Evolutionary conservation across 2,329 filamentous ascomycete genomes (phyloP).

Genomic region (Ophiostoma angusticollis): DNA sequence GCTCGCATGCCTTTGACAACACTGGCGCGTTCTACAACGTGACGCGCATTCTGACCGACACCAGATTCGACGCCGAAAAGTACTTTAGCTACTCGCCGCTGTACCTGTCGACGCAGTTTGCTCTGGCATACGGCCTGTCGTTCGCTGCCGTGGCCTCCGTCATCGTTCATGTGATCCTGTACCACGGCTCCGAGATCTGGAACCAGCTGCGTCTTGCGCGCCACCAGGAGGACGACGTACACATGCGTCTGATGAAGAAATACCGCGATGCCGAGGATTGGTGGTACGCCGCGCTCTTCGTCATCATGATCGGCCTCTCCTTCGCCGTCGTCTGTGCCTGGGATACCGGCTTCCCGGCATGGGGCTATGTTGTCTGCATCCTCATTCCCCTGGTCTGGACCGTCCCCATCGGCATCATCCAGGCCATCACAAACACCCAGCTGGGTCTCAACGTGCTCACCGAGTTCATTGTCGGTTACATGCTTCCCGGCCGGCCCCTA

Average conservation of each 20-base stretch:
- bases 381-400: conserved; percentile 45
- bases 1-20: conserved; percentile 51
- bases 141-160: conserved; percentile 49
- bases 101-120: conserved; percentile 50
- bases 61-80: conserved; percentile 45
- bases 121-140: conserved; percentile 42
- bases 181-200: conserved; percentile 43
- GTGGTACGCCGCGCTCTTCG: conserved; percentile 42
- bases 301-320: conserved; percentile 40
- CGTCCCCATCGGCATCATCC: conserved; percentile 50
- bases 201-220: conserved; percentile 41
- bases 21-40: conserved; percentile 48
- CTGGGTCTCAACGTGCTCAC: conserved; percentile 61
- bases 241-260: conserved; percentile 50
- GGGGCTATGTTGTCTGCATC: conserved; percentile 45
- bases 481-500: conserved; percentile 57
- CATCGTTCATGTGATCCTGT: conserved; percentile 41
- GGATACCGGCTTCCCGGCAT: conserved; percentile 44
- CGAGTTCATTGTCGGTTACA: conserved; percentile 63
- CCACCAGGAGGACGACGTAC: conserved; percentile 43
- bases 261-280: conserved; percentile 46
- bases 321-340: conserved; percentile 40
- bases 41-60: conserved; percentile 43
- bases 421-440: conserved; percentile 57
- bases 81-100: conserved; percentile 54